Conservation (phyloP, 1,284 basidiomycete genomes). For the Anthracocystis panici-leucophaei region DNA sequence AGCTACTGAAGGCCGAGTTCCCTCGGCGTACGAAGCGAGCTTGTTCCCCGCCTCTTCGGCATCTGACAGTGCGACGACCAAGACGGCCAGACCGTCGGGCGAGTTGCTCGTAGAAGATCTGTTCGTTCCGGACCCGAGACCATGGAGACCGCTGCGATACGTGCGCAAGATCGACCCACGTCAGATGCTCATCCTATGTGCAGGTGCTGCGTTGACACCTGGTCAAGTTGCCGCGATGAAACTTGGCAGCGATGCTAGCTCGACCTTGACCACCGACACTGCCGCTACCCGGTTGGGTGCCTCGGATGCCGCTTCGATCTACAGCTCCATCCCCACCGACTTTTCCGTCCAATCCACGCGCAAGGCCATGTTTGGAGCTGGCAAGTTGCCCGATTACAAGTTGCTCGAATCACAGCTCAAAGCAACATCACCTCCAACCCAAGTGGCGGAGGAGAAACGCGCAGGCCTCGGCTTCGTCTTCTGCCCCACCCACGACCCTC, state of each 20-base stretch:
- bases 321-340: constrained; percentile 39
- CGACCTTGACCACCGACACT: constrained; percentile 20
- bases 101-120: constrained; percentile 49
- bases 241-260: constrained; percentile 33
- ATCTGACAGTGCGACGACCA: constrained; percentile 33
- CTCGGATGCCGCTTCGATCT: constrained; percentile 25
- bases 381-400: constrained; percentile 53
- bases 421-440: background rate
- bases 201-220: constrained; percentile 51
- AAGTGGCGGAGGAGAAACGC: constrained; percentile 31
- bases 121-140: constrained; percentile 64
- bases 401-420: constrained; percentile 39
- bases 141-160: constrained; percentile 61
- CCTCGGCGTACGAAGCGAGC: constrained; percentile 42
- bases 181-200: constrained; percentile 64
- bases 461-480: constrained; percentile 56
- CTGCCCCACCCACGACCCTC: constrained; percentile 46
- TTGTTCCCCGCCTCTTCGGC: constrained; percentile 18
- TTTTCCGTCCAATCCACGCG: constrained; percentile 33
- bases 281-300: constrained; percentile 4
- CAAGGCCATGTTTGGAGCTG: constrained; percentile 41
- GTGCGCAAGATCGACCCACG: constrained; percentile 66
- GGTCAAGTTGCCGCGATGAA: constrained; percentile 45
- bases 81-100: constrained; percentile 14
- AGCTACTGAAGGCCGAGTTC: constrained; percentile 45